Base-by-base conservation (phyloP, 1,284 basidiomycete genomes). In the Agroathelia rolfsii region DNA sequence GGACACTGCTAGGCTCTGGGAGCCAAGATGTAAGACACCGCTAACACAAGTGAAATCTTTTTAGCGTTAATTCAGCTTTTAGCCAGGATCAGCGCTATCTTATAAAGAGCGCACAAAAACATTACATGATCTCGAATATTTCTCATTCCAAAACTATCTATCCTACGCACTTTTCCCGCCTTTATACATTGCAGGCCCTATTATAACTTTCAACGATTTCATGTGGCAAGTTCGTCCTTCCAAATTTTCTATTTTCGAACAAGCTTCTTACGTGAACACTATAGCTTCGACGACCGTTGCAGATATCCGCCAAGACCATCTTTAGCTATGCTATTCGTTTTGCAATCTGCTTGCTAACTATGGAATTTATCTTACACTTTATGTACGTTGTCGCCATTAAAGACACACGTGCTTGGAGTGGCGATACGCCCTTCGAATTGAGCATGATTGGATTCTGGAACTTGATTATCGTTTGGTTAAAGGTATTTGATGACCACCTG, bases 301-400 rank as follows among this genome's bases (percentile, higher is more conserved):
- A 53, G 42, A 58, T 72, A 46, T 38, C 56, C n/a, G 41, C 46
- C 8, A 45, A 53, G 19, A 45, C 49, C 8, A 56, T 65, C 16
- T 20, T 62, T 6, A 48, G 58, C 10, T 97, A 97, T 47, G 58
- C 75, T 1, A 22, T 77, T 13, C 80, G 94, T 7, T 93, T 94
- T 49, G 37, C 80, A 3, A 49, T 65, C 24, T 83, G 76, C 42
- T 53, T 89, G 20, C 51, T 95, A 28, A 85, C 80, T 2, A 93
- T 97, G 82, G 95, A 99, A 57, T 59, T 83, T 30, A 73, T 96
- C 33, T 64, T 95, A 24, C 94, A 99, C 53, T 90, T 72, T 51
- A 94, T 97, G 79, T 94, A 96, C 49, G 84, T 97, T 18, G 88
- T 95, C 12, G 94, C 92, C 4, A 96, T 97, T 63, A 97, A 97